Base-by-base conservation (phyloP, 768 basidiomycete species). In the Cantharellus cinnabarinus region DNA sequence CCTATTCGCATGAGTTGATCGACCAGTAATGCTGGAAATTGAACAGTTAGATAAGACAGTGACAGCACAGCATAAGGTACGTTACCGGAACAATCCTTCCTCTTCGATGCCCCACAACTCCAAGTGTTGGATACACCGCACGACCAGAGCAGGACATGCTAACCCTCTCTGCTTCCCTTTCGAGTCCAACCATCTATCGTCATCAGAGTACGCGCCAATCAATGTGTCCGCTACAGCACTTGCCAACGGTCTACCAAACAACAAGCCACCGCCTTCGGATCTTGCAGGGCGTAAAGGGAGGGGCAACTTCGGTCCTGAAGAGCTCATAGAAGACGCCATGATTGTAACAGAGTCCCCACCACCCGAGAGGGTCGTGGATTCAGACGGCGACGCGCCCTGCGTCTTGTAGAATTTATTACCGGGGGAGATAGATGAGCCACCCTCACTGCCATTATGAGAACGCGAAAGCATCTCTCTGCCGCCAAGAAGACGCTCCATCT, bases 51-150 rank as follows among this genome's bases (percentile, higher is more conserved):
- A 48, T 48, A 48, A 29, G 44, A 10, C 10, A 48, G 29, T 48
- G 10, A 10, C 44, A 48, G 44, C 44, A 10, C 44, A 48, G 10
- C 10, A 10, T 59, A 35, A 52, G 50, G 56, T 58, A 57, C 29
- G 61, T 35, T 65, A 85, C 88, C 87, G 77, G 68, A 90, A 90
- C 50, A 90, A 71, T 2, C 88, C 88, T 68, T 89, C 86, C 68
- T 90, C 88, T 67, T 85, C 79, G 7, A 89, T 70, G 52, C 89
- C 88, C 86, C 89, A 90, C 34, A 76, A 71, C 66, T 85, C 70
- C 59, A 90, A 66, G 71, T 90, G 88, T 66, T 90, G 84, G 2
- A 83, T 81, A 68, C 87, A 91, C 60, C 89, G 74, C 56, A 85
- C 79, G 37, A 89, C 80, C 34, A 91, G 71, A 0, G 86, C 87